Conservation (phyloP, 1,284 basidiomycete species). For the Coniophora puteana region DNA sequence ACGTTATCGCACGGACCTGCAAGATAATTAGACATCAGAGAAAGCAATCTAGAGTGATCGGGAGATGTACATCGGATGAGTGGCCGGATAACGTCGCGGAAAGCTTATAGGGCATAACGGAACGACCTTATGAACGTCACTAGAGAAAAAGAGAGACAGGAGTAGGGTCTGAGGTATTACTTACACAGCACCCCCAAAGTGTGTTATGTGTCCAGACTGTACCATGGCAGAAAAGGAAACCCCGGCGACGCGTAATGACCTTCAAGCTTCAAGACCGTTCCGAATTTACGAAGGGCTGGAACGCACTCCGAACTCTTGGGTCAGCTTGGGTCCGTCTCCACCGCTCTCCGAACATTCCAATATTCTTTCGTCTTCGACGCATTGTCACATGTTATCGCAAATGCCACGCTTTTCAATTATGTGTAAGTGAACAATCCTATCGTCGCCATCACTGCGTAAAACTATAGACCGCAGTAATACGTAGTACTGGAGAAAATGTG, state of each 20-base stretch:
- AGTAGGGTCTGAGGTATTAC: too few species aligned
- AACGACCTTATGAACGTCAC: conserved; percentile 11
- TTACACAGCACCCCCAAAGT: neutral
- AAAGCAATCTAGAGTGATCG: neutral
- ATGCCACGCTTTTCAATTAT: neutral
- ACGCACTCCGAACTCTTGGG: too few species aligned
- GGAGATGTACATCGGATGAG: conserved; percentile 65
- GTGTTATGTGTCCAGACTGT: neutral
- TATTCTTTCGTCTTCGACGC: neutral
- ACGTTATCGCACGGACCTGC: conserved; percentile 77
- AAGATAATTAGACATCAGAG: conserved; percentile 21
- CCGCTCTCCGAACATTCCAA: conserved; percentile 2
- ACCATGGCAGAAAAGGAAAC: conserved; percentile 1
- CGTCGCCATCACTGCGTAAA: neutral
- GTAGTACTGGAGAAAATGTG: conserved; percentile 46
- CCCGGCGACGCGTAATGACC: neutral
- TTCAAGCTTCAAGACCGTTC: too few species aligned
- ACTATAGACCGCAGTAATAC: conserved; percentile 2
- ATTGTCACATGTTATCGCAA: neutral
- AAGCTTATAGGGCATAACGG: conserved; percentile 75
- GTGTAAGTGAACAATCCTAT: neutral
- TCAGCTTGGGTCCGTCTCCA: too few species aligned
- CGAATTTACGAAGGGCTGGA: too few species aligned
- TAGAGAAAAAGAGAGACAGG: conserved; percentile 15
- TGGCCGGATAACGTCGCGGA: conserved; percentile 74